Evolutionary conservation across 495 filamentous ascomycete genomes (phyloP).

Genomic region (Neurospora sp.): DNA sequence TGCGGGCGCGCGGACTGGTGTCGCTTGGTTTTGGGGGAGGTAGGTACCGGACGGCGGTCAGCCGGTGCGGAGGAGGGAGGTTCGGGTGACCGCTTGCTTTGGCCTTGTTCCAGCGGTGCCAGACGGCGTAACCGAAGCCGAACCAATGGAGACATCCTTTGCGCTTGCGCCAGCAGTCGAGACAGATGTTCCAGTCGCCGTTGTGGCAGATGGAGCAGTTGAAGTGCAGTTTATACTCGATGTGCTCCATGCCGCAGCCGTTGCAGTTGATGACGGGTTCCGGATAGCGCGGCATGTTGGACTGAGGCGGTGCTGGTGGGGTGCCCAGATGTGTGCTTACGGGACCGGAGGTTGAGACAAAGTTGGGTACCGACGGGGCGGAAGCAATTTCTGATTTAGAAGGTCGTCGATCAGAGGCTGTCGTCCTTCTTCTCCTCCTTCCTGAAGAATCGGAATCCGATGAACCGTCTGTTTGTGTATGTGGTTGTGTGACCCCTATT

Average conservation of each 20-base stretch:
- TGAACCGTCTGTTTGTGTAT: background rate
- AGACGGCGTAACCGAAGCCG: constrained; percentile 60
- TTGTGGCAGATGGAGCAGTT: constrained; percentile 57
- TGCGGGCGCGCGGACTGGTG: constrained; percentile 24
- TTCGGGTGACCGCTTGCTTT: constrained; percentile 9
- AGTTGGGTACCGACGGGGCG: constrained; percentile 4
- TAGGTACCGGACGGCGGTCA: constrained; percentile 56
- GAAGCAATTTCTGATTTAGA: constrained; percentile 4
- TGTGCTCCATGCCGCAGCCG: constrained; percentile 51
- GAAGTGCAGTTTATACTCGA: constrained; percentile 76
- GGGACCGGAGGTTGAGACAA: constrained; percentile 8
- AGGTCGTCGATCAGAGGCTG: background rate
- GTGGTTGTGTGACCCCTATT: constrained; percentile 15
- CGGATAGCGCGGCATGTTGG: constrained; percentile 38
- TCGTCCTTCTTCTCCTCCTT: background rate
- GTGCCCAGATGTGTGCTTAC: constrained; percentile 7
- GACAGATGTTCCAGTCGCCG: constrained; percentile 68
- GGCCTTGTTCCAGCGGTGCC: constrained; percentile 43
- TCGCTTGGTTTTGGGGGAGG: constrained; percentile 27
- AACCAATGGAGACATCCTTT: constrained; percentile 70
- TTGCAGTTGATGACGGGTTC: constrained; percentile 69
- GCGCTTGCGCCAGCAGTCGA: constrained; percentile 63
- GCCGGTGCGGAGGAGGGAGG: constrained; percentile 50
- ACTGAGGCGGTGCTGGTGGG: constrained; percentile 6
- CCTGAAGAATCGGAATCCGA: background rate